These are phyloP conservation scores for Pyrrhoderma lamaoense DNA, from an alignment of 1,284 basidiomycete genomes.

Conservation along the genomic window DNA sequence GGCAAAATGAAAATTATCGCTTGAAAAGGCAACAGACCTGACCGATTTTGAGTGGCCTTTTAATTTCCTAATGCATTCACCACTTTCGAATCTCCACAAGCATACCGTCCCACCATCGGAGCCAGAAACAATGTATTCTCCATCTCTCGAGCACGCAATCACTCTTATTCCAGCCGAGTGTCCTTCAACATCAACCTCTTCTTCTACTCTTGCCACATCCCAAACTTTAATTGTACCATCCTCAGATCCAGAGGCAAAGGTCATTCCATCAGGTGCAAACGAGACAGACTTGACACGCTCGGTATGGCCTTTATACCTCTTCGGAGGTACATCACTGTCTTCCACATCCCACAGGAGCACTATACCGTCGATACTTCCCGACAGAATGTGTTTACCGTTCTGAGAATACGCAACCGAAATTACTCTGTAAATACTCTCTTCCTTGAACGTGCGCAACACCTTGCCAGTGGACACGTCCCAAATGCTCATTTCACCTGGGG, in stretches of 20 bases:
- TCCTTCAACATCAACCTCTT: too few species aligned
- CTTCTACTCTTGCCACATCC: not conserved
- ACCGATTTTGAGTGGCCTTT: not conserved
- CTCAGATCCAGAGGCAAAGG: conserved; percentile 51
- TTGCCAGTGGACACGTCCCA: not conserved
- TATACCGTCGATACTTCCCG: too few species aligned
- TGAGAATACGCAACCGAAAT: too few species aligned
- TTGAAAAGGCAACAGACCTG: not conserved
- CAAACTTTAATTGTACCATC: not conserved
- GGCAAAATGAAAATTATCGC: not conserved
- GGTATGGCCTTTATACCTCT: too few species aligned
- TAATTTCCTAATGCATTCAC: not conserved
- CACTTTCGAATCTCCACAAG: conserved; percentile 11
- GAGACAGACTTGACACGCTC: too few species aligned
- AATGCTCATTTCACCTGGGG: not conserved
- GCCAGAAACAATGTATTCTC: conserved; percentile 3
- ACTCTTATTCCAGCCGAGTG: too few species aligned
- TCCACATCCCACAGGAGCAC: not conserved
- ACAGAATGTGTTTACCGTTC: too few species aligned
- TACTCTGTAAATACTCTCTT: too few species aligned
- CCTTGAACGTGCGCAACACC: not conserved
- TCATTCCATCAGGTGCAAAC: conserved; percentile 38
- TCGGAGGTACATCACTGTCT: too few species aligned
- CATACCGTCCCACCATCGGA: not conserved
- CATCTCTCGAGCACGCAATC: conserved; percentile 3